These are phyloP conservation scores for Chaetothyriales sp. DNA, from an alignment of 2,329 filamentous ascomycete species.

Conservation along the genomic window DNA sequence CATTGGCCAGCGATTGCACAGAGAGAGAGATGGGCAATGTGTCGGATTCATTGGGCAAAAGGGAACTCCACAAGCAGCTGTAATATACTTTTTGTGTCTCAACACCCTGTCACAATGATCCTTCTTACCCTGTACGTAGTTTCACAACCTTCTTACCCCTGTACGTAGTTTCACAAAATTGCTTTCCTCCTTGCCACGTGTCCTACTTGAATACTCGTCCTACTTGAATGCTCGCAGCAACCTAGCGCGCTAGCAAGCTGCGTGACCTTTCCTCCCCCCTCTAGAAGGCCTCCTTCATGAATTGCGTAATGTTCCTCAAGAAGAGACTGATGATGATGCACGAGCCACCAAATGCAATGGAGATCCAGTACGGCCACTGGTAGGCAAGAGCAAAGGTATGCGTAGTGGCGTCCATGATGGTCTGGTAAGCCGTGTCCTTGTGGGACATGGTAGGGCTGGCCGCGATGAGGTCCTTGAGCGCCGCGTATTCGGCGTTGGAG, in stretches of 20 bases:
- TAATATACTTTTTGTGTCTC: too few species aligned
- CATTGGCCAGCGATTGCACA: too few species aligned
- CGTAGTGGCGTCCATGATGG: constrained; percentile 43
- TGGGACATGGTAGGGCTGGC: constrained; percentile 42
- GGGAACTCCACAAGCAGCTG: too few species aligned
- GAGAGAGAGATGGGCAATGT: too few species aligned
- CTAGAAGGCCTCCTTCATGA: constrained; percentile 27
- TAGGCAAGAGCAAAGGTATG: constrained; percentile 46
- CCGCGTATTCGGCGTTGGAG: constrained; percentile 29
- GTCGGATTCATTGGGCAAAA: too few species aligned
- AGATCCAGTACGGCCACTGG: constrained; percentile 48
- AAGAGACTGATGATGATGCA: constrained; percentile 46
- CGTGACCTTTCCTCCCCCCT: too few species aligned
- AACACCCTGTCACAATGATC: too few species aligned
- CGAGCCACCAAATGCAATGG: constrained; percentile 47
- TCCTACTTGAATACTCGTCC: too few species aligned
- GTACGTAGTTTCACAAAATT: too few species aligned
- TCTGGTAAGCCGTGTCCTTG: constrained; percentile 35
- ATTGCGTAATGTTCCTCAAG: constrained; percentile 44
- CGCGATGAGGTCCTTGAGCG: constrained; percentile 41
- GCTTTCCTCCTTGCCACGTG: constrained; percentile 15
- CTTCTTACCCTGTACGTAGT: too few species aligned
- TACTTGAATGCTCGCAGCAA: constrained; percentile 31
- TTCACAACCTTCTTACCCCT: too few species aligned
- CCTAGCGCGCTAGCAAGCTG: constrained; percentile 14